Base-by-base conservation (phyloP, 2,329 filamentous ascomycete genomes). In the Fusarium odoratissimum region DNA sequence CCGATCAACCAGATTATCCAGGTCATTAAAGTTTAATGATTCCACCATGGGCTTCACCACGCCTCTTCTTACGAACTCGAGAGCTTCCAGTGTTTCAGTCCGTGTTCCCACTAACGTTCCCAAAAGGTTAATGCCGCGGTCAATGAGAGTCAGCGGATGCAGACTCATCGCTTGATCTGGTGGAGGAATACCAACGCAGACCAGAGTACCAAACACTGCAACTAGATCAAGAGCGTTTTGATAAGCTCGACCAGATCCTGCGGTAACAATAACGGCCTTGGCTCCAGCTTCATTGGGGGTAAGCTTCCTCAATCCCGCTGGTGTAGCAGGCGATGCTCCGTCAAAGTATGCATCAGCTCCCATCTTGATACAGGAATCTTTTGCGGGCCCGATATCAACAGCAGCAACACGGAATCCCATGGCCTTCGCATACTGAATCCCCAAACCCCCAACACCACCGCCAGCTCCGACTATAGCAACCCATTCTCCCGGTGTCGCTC, bases 401-500 rank as follows among this genome's bases (percentile, higher is more conserved):
- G 82, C 83, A 30, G 83, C 77, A 1, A 83, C 80, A 0, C 81
- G 79, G 37, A 81, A 82, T 2, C 84, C 84, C 83, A 85, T 85
- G 1, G 83, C 80, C 45, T 75, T 79, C 3, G 82, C 84, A 60
- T 79, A 84, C 38, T 81, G 78, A 6, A 85, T 75, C 0, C 79
- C 83, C 33, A 85, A 67, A 9, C 79, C 78, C 0, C 82, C 83
- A 4, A 84, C 81, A 2, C 84, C 84, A 9, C 83, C 83, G 0
- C 79, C 83, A 5, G 78, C 83, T 4, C 83, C 84, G 0, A 79
- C 75, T 10, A 86, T 75, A 2, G 78, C 81, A 3, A 84, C 67
- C 77, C 78, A 83, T 57, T 81, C 76, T 5, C 83, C 82, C 0
- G 81, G 80, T 0, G 64, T 72, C 8, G 78, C 66, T 7, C 62